These are phyloP conservation scores for Cocos nucifera DNA, from an alignment of 176 grass and related monocot genomes.

Conservation along the genomic window DNA sequence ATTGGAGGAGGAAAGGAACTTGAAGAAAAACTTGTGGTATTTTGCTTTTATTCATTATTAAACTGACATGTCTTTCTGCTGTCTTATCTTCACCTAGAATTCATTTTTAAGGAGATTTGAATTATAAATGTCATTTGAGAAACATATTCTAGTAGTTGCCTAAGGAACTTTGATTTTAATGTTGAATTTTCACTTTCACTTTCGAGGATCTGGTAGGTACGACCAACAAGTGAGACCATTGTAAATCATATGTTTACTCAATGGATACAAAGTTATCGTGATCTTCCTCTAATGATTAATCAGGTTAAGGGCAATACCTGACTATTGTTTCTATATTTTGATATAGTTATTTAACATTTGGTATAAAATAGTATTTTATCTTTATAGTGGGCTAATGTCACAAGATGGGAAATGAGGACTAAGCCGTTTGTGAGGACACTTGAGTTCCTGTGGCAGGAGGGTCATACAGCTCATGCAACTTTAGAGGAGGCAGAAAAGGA, in stretches of 20 bases:
- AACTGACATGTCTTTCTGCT: neutral
- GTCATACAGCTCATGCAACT: constrained; percentile 97
- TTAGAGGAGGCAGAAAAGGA: constrained; percentile 81
- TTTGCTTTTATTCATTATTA: neutral
- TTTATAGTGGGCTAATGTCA: constrained; percentile 91
- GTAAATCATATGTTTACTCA: constrained; percentile 99
- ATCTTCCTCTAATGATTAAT: constrained; percentile 98
- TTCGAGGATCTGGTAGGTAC: constrained; percentile 89
- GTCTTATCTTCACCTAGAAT: no score
- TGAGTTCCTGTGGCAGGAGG: constrained; percentile 99
- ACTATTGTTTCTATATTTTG: neutral
- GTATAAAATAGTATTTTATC: constrained; percentile 13
- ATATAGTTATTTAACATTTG: neutral
- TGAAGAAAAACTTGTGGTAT: constrained; percentile 95
- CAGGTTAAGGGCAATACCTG: constrained; percentile 35
- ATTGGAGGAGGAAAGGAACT: constrained; percentile 97
- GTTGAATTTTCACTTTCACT: constrained; percentile 27
- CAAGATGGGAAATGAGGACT: constrained; percentile 99
- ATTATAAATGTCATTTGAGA: no score
- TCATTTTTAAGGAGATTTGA: no score
- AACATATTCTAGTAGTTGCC: no score
- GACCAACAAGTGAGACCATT: constrained; percentile 99
- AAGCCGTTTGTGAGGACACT: constrained; percentile 96
- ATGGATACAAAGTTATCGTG: constrained; percentile 95
- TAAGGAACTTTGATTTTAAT: no score